Evolutionary conservation across 2,329 filamentous ascomycete genomes (phyloP), one percentile per base, ranked within the genome.

Genomic region (Kalmusia sp.): DNA sequence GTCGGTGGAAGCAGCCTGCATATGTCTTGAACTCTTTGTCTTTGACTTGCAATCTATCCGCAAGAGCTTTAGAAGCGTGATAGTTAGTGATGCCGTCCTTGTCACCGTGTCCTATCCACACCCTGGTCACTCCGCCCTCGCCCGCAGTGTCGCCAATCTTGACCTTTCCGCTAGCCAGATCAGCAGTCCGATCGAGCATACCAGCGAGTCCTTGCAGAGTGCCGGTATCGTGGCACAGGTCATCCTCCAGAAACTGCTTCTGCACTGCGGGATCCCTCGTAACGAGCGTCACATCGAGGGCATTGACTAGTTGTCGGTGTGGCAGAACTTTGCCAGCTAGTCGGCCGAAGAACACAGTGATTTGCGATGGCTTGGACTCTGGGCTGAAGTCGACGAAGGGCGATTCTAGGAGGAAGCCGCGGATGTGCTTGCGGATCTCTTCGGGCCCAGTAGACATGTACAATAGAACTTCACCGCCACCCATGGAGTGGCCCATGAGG

Each of bases 401-500:
- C n/a, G 84, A 81, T 73, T 92, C 89, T 12, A 90, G 80, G 30
- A 96, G 69, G 79, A 89, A 91, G 19, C 92, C 92, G 39, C 87
- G 81, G 41, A 96, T 82, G 52, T 82, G 78, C 30, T 77, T 71
- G 35, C 85, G 80, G 11, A 91, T 71, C 14, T 84, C 81, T 37
- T 62, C 59, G 4, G 77, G 80, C 17, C 76, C 79, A 38, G 68
- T 68, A 25, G 75, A 73, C 55, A 77, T 78, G 62, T 85, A 87
- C 37, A 84, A 86, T 7, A 96, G 77, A 5, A 87, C 84, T 74
- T 96, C 84, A 21, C 87, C 91, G 54, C 93, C 93, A 60, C 93
- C 93, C 91, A 96, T 96, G 19, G 88, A 92, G 75, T 96, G 92
- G 48, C 93, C 93, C 79, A 95, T 86, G 17, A 97, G 82, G 76